These are phyloP conservation scores for Heterobasidion irregulare DNA, from an alignment of 1,284 basidiomycete genomes.

Conservation along the genomic window DNA sequence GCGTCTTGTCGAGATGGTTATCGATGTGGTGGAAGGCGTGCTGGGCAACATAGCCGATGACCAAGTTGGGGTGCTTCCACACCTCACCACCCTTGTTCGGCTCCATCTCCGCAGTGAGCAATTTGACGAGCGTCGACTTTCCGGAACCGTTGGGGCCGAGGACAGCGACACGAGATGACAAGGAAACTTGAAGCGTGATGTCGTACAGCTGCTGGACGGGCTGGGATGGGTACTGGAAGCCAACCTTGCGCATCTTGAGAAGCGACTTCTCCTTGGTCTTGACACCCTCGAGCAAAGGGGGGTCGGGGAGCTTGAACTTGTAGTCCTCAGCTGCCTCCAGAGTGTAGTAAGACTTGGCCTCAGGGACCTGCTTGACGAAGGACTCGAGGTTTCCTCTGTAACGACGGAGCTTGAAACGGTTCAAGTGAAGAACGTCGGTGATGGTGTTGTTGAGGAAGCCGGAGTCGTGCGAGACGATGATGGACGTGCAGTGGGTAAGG, in stretches of 20 bases:
- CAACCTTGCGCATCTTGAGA: constrained; percentile 96
- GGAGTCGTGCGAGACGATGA: constrained; percentile 99
- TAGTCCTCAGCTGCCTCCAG: constrained; percentile 93
- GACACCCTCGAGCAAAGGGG: constrained; percentile 96
- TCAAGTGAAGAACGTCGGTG: constrained; percentile 97
- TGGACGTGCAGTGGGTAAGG: constrained; percentile 90
- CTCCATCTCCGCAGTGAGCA: constrained; percentile 97
- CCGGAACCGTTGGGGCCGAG: constrained; percentile 97
- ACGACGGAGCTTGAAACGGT: constrained; percentile 98
- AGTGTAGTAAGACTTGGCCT: constrained; percentile 98
- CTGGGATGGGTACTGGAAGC: constrained; percentile 92
- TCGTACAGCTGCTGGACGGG: constrained; percentile 87
- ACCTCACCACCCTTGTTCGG: constrained; percentile 94
- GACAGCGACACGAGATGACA: constrained; percentile 94
- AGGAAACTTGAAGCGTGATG: constrained; percentile 92
- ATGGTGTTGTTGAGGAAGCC: constrained; percentile 98
- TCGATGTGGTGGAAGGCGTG: constrained; percentile 99
- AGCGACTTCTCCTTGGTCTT: constrained; percentile 99
- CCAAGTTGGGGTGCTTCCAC: constrained; percentile 99
- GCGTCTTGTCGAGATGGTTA: constrained; percentile 95
- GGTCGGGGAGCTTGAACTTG: constrained; percentile 94
- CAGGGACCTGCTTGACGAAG: constrained; percentile 91
- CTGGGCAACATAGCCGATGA: constrained; percentile 97
- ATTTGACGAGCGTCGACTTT: constrained; percentile 98
- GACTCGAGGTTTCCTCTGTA: constrained; percentile 97